These are phyloP conservation scores for Aristolochia fimbriata DNA, from an alignment of 164 flowering plant genomes.

Conservation along the genomic window DNA sequence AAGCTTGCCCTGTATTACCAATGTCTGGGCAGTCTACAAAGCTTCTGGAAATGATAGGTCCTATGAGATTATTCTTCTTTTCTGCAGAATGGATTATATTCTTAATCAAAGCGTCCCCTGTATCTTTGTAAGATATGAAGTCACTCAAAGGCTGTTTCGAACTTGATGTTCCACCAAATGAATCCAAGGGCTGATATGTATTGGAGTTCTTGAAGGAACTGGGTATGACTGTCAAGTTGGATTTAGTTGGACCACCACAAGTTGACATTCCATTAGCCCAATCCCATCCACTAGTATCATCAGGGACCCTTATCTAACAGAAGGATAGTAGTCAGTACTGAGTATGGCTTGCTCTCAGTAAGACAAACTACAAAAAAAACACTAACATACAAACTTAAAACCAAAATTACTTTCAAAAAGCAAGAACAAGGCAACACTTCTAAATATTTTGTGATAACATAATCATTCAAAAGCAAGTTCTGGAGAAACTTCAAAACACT, in stretches of 20 bases:
- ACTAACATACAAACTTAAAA: too few species aligned
- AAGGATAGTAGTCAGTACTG: conserved; percentile 4
- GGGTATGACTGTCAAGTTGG: conserved; percentile 11
- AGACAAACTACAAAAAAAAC: too few species aligned
- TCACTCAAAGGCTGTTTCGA: conserved; percentile 17
- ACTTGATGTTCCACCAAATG: conserved; percentile 19
- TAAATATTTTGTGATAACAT: too few species aligned
- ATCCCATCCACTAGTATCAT: conserved; percentile 61
- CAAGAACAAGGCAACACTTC: too few species aligned
- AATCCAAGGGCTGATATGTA: conserved; percentile 15
- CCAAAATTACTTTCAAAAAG: too few species aligned
- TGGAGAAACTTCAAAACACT: too few species aligned
- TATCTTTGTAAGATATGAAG: conserved; percentile 11
- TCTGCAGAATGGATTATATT: conserved; percentile 12
- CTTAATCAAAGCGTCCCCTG: conserved; percentile 11
- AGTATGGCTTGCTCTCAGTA: too few species aligned
- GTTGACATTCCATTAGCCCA: conserved; percentile 52
- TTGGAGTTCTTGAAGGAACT: conserved; percentile 18
- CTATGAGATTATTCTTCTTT: conserved; percentile 1
- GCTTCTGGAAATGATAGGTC: conserved; percentile 12
- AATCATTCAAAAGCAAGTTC: too few species aligned
- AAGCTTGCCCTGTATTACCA: not conserved
- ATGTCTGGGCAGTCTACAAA: conserved; percentile 12
- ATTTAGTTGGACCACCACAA: conserved; percentile 27
- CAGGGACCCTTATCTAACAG: conserved; percentile 67